Base-by-base conservation (phyloP, 2,329 filamentous ascomycete species). In the Hypoxylon sp. region DNA sequence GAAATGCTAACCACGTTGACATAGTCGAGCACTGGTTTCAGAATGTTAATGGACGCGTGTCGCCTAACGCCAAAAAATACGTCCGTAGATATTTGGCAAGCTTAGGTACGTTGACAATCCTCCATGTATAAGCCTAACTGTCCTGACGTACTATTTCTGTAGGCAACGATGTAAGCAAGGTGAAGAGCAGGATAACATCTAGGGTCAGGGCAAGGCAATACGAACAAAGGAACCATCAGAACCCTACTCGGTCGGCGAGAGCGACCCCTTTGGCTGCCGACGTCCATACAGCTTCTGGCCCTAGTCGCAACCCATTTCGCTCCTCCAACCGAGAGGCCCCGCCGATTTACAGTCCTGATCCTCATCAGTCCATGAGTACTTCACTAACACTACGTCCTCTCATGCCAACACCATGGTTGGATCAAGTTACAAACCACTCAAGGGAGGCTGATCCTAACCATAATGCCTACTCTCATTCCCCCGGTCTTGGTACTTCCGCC, bases 1-100 rank as follows among this genome's bases (percentile, higher is more conserved):
- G n/a, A 20, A 27, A 27, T 51, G 37, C 40, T 51, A 23, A 58
- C 21, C 1, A 24, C 8, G 9, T 42, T 11, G 20, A 5, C 15
- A 10, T 50, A 80, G 78, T 77, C 37, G 78, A 80, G 63, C 78
- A 80, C 43, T 78, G 75, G 52, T 80, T 78, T 55, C 76, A 78
- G 58, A 79, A 79, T 57, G 66, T 76, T 20, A 73, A 73, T n/a
- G 73, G 70, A 2, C 69, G 72, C 21, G 64, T 65, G 18, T 79
- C 78, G 0, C 76, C 77, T 6, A 71, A 74, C 23, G 77, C 75
- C 0, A 58, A 51, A 2, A 24, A 51, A 11, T 78, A 74, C 48
- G 70, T 79, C 7, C 48, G 61, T 2, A 71, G 75, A 51, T 73
- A 79, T 52, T 35, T 66, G 3, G 40, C 10, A 1, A 66, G 58